Percentiles rank a stretch among this genome's conserved stretches.
phyloP scores from a whole-genome alignment of 73 alveolate species.

The Uronychia binucleata region DNA sequence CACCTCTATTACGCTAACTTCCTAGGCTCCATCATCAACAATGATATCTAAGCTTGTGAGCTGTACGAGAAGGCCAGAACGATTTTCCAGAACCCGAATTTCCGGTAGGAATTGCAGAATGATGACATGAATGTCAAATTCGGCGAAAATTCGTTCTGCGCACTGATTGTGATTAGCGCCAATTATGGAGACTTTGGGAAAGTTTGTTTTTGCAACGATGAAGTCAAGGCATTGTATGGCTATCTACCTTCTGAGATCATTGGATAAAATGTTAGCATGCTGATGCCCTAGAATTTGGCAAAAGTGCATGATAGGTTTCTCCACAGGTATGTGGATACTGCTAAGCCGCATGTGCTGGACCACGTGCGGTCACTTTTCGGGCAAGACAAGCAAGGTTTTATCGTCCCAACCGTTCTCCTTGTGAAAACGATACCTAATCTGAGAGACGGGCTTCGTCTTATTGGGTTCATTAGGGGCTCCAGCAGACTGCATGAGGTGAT shows the following conservation, averaged over 20 bases:
- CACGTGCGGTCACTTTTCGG: not conserved
- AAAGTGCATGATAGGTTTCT: not conserved
- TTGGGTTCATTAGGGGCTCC: not conserved
- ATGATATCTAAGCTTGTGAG: not conserved
- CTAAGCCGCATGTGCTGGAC: not conserved
- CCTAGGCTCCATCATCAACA: not conserved
- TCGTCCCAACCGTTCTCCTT: not conserved
- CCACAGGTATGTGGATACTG: not conserved
- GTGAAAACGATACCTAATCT: not conserved
- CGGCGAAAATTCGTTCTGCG: not conserved
- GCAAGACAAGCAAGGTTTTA: not conserved
- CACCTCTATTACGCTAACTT: not conserved
- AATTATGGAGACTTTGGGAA: not conserved
- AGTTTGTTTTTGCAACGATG: not conserved
- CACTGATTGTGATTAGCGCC: not conserved
- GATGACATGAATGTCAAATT: conserved; percentile 3
- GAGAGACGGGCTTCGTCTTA: not conserved
- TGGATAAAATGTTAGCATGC: not conserved
- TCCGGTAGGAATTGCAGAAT: not conserved
- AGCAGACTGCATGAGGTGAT: not conserved
- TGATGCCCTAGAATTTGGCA: not conserved
- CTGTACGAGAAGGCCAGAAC: not conserved
- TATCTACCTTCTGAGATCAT: not conserved
- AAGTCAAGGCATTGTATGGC: not conserved
- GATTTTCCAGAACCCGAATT: not conserved